phyloP scores from a whole-genome alignment of 1,139 yeast species.

The Suhomyces chickasaworum region DNA sequence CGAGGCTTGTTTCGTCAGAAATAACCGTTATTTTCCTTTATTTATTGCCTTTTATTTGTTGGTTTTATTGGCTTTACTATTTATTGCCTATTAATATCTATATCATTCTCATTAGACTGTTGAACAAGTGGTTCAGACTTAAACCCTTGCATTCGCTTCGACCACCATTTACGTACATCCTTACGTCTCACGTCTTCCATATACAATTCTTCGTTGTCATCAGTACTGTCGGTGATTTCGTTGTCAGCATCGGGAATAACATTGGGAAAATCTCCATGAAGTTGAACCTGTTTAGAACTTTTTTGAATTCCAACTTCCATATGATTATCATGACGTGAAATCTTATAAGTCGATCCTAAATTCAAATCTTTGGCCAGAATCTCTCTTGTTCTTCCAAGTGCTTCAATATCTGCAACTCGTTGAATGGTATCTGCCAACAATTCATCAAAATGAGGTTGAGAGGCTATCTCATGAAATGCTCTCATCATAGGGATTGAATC shows the following conservation, averaged over 20 bases:
- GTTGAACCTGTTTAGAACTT: slow-evolving; percentile 24
- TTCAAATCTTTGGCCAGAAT: slow-evolving; percentile 71
- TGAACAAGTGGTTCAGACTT: neutral
- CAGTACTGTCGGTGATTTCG: slow-evolving; percentile 28
- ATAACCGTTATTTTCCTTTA: no score
- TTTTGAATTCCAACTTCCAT: slow-evolving; percentile 18
- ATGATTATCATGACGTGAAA: slow-evolving; percentile 19
- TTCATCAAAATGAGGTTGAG: slow-evolving; percentile 70
- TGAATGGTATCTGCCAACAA: slow-evolving; percentile 70
- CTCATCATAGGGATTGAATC: slow-evolving; percentile 90
- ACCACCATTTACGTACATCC: slow-evolving; percentile 50
- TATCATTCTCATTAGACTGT: neutral
- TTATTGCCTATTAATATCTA: slow-evolving; percentile 8
- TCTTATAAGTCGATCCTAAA: slow-evolving; percentile 49
- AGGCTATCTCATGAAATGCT: slow-evolving; percentile 77
- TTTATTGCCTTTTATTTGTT: no score
- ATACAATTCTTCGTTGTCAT: slow-evolving; percentile 33
- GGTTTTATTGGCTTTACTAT: no score
- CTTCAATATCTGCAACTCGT: slow-evolving; percentile 74
- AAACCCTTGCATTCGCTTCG: slow-evolving; percentile 38
- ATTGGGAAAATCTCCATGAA: slow-evolving; percentile 26
- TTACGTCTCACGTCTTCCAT: slow-evolving; percentile 46
- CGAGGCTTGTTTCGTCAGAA: neutral
- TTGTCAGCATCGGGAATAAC: slow-evolving; percentile 19
- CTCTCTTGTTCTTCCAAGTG: slow-evolving; percentile 79